Evolutionary conservation across 805 yeast species (phyloP).

Genomic region (Kregervanrija pseudodelftensis): DNA sequence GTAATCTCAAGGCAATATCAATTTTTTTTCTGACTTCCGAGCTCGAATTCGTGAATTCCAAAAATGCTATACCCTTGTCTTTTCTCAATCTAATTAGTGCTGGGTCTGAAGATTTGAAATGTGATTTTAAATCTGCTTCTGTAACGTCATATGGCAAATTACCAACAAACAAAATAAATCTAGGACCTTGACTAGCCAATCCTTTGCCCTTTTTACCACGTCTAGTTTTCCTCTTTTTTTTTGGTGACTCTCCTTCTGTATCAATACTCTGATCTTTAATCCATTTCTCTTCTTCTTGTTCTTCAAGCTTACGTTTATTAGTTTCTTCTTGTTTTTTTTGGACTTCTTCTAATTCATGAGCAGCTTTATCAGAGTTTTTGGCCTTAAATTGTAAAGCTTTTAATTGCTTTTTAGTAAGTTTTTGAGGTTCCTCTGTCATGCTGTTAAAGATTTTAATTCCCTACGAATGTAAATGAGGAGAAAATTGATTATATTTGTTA

Average conservation of each 20-base stretch:
- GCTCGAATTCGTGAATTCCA: constrained; percentile 56
- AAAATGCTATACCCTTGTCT: constrained; percentile 87
- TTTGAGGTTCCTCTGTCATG: constrained; percentile 21
- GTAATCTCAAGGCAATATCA: constrained; percentile 80
- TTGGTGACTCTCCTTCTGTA: constrained; percentile 28
- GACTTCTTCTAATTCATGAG: constrained; percentile 27
- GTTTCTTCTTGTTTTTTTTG: constrained; percentile 13
- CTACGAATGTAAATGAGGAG: neutral
- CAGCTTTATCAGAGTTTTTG: constrained; percentile 29
- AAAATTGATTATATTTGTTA: neutral
- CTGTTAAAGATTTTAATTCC: neutral
- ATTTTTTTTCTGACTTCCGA: constrained; percentile 67
- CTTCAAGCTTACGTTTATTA: constrained; percentile 22
- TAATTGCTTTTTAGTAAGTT: constrained; percentile 57
- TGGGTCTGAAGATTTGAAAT: constrained; percentile 70
- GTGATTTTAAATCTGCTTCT: constrained; percentile 54
- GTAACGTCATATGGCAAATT: constrained; percentile 73
- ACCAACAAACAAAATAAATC: constrained; percentile 85
- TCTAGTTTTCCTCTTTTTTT: constrained; percentile 68
- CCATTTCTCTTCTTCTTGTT: constrained; percentile 20
- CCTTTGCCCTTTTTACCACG: constrained; percentile 71
- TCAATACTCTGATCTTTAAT: constrained; percentile 19
- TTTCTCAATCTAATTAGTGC: constrained; percentile 68
- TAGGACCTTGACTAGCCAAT: constrained; percentile 29
- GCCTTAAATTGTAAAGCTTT: constrained; percentile 54